Conservation (phyloP, 495 filamentous ascomycete genomes). For the Cercophora newfieldiana region DNA sequence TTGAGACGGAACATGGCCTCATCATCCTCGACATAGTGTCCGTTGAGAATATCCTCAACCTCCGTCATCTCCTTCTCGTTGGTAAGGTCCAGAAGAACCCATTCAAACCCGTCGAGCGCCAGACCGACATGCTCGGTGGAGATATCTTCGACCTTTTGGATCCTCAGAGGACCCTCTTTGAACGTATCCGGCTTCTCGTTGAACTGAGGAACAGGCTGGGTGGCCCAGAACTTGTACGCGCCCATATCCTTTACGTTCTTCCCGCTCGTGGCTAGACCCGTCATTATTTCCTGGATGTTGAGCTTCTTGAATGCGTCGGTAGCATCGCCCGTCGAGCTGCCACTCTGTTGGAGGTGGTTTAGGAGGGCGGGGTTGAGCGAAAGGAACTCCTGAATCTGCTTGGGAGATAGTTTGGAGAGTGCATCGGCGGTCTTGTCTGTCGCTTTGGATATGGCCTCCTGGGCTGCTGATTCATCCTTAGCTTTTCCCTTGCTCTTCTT, state of each 20-base stretch:
- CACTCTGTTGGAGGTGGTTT: background rate
- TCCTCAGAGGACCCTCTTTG: conserved; percentile 56
- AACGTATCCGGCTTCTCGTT: conserved; percentile 46
- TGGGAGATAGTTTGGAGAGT: background rate
- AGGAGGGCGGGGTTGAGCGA: background rate
- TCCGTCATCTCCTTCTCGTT: conserved; percentile 63
- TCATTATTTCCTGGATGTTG: conserved; percentile 76
- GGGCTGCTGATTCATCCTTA: conserved; percentile 35
- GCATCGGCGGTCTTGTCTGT: background rate
- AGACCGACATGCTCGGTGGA: conserved; percentile 63
- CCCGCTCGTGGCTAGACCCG: conserved; percentile 69
- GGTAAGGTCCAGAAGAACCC: conserved; percentile 86
- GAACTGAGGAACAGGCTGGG: conserved; percentile 90
- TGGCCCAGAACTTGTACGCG: conserved; percentile 96
- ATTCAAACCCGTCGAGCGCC: conserved; percentile 79
- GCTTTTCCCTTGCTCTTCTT: conserved; percentile 46
- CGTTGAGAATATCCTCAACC: conserved; percentile 81
- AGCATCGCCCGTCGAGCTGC: conserved; percentile 12
- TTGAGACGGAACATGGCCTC: conserved; percentile 97
- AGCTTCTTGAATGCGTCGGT: conserved; percentile 59
- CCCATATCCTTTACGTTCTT: conserved; percentile 96
- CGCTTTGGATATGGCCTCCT: conserved; percentile 17
- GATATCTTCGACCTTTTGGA: conserved; percentile 73
- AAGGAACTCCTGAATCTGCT: background rate
- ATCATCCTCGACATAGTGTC: conserved; percentile 95